Conservation (phyloP, 768 basidiomycete species). For the Suillus discolor region DNA sequence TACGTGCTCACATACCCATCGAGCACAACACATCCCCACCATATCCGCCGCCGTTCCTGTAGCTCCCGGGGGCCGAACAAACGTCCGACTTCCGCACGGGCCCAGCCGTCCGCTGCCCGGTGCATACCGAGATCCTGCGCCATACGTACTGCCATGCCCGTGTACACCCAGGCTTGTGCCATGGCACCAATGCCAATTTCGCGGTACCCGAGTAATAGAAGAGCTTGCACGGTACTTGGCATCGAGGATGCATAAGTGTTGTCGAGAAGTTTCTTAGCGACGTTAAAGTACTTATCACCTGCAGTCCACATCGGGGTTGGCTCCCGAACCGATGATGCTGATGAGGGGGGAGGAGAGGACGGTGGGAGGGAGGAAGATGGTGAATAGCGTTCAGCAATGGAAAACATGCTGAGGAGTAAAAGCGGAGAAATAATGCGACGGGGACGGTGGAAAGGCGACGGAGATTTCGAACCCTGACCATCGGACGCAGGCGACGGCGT, state of each 20-base stretch:
- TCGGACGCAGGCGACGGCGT: slow-evolving; percentile 35
- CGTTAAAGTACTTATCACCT: slow-evolving; percentile 70
- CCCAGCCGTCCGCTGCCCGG: slow-evolving; percentile 79
- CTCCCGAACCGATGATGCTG: slow-evolving; percentile 41
- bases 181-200: slow-evolving; percentile 90
- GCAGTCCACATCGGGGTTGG: slow-evolving; percentile 76
- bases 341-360: slow-evolving; percentile 30
- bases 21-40: slow-evolving; percentile 79
- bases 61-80: slow-evolving; percentile 65
- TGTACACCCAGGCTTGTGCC: slow-evolving; percentile 85
- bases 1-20: slow-evolving; percentile 81
- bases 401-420: slow-evolving; percentile 81
- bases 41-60: slow-evolving; percentile 71
- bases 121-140: slow-evolving; percentile 89
- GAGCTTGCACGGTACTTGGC: slow-evolving; percentile 74
- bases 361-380: slow-evolving; percentile 27
- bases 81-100: slow-evolving; percentile 53
- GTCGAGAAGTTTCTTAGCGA: slow-evolving; percentile 69
- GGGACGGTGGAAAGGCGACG: slow-evolving; percentile 43
- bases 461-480: slow-evolving; percentile 18
- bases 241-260: slow-evolving; percentile 69
- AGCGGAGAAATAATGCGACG: slow-evolving; percentile 59
- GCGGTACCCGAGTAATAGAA: slow-evolving; percentile 80
- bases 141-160: slow-evolving; percentile 91
- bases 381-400: slow-evolving; percentile 77